phyloP scores from a whole-genome alignment of 1,139 yeast species.

The Candida sanyaensis region DNA sequence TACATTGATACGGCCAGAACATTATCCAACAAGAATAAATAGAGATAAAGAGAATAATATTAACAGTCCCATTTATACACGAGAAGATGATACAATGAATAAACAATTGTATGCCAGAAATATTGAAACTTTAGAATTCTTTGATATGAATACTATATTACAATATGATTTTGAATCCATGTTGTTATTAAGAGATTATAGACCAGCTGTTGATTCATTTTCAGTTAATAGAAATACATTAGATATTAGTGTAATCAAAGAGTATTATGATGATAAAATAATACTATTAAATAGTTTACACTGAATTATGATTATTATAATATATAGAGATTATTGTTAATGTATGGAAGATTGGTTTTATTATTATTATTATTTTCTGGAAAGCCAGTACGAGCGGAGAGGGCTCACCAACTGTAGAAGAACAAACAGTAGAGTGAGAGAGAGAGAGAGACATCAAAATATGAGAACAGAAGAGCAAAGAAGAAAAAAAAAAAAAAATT shows the following conservation, averaged over 20 bases:
- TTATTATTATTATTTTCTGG: too few species aligned
- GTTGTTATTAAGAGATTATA: slow-evolving; percentile 30
- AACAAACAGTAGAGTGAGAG: too few species aligned
- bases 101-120: slow-evolving; percentile 27
- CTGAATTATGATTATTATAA: neutral
- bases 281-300: slow-evolving; percentile 12
- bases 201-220: slow-evolving; percentile 19
- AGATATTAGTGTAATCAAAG: slow-evolving; percentile 13
- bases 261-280: slow-evolving; percentile 19
- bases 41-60: neutral
- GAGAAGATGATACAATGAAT: slow-evolving; percentile 26
- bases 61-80: slow-evolving; percentile 14
- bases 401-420: too few species aligned
- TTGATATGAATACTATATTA: slow-evolving; percentile 20
- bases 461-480: too few species aligned
- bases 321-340: neutral
- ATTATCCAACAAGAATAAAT: slow-evolving; percentile 25
- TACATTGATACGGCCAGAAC: slow-evolving; percentile 34
- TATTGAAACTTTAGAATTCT: slow-evolving; percentile 30
- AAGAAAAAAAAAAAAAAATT: too few species aligned
- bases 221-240: slow-evolving; percentile 6
- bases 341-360: neutral
- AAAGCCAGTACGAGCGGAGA: too few species aligned
- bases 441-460: too few species aligned
- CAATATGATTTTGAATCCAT: slow-evolving; percentile 29